Percentiles rank a stretch among this genome's conserved stretches.
These are phyloP conservation scores for Spergularia bocconei DNA, from an alignment of 148 eudicot species.

Conservation along the genomic window DNA sequence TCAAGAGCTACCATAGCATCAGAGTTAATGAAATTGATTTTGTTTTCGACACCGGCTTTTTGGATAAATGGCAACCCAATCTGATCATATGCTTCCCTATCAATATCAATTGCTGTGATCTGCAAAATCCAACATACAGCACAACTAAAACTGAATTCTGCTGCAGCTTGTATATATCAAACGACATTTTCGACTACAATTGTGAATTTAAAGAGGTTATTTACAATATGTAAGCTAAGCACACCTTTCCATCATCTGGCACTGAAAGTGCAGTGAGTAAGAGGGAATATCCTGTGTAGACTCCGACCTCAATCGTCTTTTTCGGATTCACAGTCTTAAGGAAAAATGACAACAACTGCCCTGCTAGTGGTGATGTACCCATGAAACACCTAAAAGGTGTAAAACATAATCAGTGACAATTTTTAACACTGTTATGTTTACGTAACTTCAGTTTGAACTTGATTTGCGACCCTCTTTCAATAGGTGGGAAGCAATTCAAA, in stretches of 20 bases:
- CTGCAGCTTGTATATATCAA: background rate
- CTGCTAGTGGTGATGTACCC: constrained; percentile 34
- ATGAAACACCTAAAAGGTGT: constrained; percentile 20
- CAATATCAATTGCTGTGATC: constrained; percentile 31
- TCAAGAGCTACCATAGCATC: constrained; percentile 31
- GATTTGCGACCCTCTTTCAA: background rate
- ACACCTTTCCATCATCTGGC: constrained; percentile 44
- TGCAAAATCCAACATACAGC: background rate
- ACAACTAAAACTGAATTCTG: background rate
- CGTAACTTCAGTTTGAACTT: too few relatives aligned
- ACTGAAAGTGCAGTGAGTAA: constrained; percentile 45
- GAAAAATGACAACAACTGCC: constrained; percentile 31
- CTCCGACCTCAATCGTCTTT: constrained; percentile 45
- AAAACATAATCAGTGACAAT: background rate
- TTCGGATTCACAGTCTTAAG: constrained; percentile 33
- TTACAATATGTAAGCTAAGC: background rate
- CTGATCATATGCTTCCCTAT: constrained; percentile 22
- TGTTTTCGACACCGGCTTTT: constrained; percentile 33
- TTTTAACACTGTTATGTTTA: too few relatives aligned
- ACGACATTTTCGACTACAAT: background rate
- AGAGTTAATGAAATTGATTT: constrained; percentile 31
- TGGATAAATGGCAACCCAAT: constrained; percentile 30
- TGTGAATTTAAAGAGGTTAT: too few relatives aligned
- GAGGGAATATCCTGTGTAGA: constrained; percentile 45
- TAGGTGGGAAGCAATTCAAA: too few relatives aligned